A percentile compares a stretch with the other conserved stretches of the same genome.
phyloP scores from a whole-genome alignment of 1,284 basidiomycete genomes.

The Heterobasidion annosum region DNA sequence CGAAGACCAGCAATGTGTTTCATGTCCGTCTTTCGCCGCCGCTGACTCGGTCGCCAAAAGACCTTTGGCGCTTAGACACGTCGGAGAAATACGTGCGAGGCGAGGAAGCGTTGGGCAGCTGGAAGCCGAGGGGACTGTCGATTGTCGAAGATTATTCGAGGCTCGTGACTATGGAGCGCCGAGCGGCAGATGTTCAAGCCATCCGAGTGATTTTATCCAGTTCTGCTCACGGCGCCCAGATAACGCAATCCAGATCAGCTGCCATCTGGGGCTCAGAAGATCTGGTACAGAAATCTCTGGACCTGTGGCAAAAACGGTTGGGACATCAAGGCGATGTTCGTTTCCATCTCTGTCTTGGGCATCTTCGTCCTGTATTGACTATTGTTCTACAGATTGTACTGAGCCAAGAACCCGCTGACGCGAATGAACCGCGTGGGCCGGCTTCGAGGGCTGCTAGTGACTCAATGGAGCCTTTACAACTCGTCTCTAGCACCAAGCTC shows the following conservation, averaged over 20 bases:
- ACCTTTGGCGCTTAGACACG: constrained; percentile 93
- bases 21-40: constrained; percentile 76
- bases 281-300: constrained; percentile 56
- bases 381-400: constrained; percentile 51
- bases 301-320: constrained; percentile 78
- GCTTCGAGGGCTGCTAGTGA: constrained; percentile 30
- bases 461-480: constrained; percentile 47
- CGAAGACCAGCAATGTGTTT: constrained; percentile 78
- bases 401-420: constrained; percentile 56
- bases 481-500: constrained; percentile 64
- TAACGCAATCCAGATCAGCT: constrained; percentile 39
- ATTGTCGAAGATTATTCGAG: constrained; percentile 81
- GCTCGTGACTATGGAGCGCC: constrained; percentile 59
- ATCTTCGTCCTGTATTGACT: not conserved
- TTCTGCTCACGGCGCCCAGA: constrained; percentile 31
- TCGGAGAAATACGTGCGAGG: constrained; percentile 89
- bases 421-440: constrained; percentile 33
- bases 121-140: constrained; percentile 84
- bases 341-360: not conserved
- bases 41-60: constrained; percentile 77
- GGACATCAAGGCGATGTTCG: constrained; percentile 69
- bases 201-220: constrained; percentile 69
- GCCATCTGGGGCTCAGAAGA: constrained; percentile 51
- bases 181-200: constrained; percentile 84
- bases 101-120: constrained; percentile 74